phyloP scores from a whole-genome alignment of 805 yeast species.

The Candida takata region DNA sequence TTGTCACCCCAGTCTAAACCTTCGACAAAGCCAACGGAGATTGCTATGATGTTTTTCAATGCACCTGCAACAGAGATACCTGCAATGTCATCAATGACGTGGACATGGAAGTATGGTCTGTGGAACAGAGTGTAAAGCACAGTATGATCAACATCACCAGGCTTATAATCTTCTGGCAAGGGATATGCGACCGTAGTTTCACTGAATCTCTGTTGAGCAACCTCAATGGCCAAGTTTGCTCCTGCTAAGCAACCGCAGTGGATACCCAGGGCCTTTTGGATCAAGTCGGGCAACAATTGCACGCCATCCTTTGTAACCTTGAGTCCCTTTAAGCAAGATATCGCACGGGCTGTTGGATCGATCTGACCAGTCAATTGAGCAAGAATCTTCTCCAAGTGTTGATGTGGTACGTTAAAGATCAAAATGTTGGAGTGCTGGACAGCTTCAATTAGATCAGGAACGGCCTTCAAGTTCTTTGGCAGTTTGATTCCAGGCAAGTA shows the following conservation, averaged over 20 bases:
- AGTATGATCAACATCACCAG: constrained; percentile 67
- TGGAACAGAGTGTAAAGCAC: constrained; percentile 80
- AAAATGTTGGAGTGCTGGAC: constrained; percentile 75
- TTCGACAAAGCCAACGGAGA: constrained; percentile 93
- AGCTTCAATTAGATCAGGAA: constrained; percentile 68
- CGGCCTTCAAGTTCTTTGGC: constrained; percentile 76
- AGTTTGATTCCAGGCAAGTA: constrained; percentile 79
- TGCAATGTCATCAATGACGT: constrained; percentile 83
- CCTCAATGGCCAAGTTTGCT: constrained; percentile 93
- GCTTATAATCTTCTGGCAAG: constrained; percentile 55
- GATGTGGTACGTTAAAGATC: constrained; percentile 93
- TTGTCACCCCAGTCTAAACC: constrained; percentile 98
- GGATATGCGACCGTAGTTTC: constrained; percentile 95
- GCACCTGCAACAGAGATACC: constrained; percentile 96
- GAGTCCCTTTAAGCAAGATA: constrained; percentile 90
- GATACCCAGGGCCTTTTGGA: constrained; percentile 69
- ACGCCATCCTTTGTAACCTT: constrained; percentile 78
- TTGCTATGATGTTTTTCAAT: constrained; percentile 86
- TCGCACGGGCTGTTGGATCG: constrained; percentile 64
- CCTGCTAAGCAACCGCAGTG: constrained; percentile 94
- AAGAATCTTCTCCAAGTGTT: constrained; percentile 72
- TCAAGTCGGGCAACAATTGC: constrained; percentile 65
- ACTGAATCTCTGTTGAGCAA: constrained; percentile 88
- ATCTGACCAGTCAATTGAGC: constrained; percentile 69
- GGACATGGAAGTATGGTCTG: constrained; percentile 94